Conservation (phyloP, 2,329 filamentous ascomycete genomes). For the Rachicladosporium sp. region DNA sequence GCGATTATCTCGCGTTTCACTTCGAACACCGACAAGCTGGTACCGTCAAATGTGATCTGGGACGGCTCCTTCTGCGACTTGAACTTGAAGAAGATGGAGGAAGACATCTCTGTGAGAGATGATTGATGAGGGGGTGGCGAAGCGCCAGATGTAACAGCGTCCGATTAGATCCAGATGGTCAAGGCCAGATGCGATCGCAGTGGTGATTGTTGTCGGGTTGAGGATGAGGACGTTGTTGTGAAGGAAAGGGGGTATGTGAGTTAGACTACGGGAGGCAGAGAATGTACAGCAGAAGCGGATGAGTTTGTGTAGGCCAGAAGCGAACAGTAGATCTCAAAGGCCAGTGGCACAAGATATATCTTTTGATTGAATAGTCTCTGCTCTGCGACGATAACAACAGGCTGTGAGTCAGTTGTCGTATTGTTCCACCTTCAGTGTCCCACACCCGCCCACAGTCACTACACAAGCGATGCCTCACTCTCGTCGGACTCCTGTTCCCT, state of each 20-base stretch:
- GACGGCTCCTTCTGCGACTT: constrained; percentile 95
- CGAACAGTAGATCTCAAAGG: constrained; percentile 6
- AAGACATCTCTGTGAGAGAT: constrained; percentile 56
- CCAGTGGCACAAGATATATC: constrained; percentile 3
- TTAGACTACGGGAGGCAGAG: constrained; percentile 3
- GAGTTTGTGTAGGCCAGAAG: constrained; percentile 5
- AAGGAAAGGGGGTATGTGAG: constrained; percentile 5
- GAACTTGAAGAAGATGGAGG: constrained; percentile 99
- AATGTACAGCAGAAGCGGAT: constrained; percentile 7
- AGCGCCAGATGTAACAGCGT: background rate
- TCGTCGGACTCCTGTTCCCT: background rate
- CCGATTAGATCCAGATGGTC: background rate
- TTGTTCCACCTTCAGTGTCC: constrained; percentile 2
- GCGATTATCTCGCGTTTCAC: constrained; percentile 97
- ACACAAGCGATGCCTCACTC: constrained; percentile 1
- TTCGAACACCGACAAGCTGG: constrained; percentile 95
- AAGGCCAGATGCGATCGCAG: constrained; percentile 1
- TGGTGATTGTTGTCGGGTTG: constrained; percentile 1
- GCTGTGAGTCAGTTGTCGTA: constrained; percentile 4
- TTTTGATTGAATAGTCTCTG: constrained; percentile 8
- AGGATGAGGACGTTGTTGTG: too few species aligned
- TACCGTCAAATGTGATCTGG: constrained; percentile 91
- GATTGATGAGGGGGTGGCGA: background rate
- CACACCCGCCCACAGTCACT: constrained; percentile 3
- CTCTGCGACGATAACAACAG: constrained; percentile 6